A percentile compares a stretch with the other conserved stretches of the same genome.
These are phyloP conservation scores for Chenopodium berlandieri DNA, from an alignment of 148 eudicot genomes.

Conservation along the genomic window DNA sequence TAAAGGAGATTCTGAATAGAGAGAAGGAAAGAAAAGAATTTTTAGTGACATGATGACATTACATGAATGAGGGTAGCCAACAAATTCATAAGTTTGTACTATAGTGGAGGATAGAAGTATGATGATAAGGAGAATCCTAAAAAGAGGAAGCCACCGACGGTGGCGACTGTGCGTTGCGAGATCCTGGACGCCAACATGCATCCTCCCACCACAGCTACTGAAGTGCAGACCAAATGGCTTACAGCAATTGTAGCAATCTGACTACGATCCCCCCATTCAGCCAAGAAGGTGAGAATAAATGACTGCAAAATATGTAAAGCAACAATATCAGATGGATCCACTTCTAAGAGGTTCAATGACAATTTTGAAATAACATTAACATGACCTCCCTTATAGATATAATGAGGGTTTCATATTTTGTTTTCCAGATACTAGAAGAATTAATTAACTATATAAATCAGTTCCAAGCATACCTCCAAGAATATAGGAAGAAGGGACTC, in stretches of 20 bases:
- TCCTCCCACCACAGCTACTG: conserved; percentile 92
- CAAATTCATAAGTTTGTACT: background rate
- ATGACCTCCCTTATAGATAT: background rate
- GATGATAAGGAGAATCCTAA: conserved; percentile 88
- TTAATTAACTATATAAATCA: background rate
- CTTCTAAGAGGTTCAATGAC: background rate
- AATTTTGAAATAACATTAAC: background rate
- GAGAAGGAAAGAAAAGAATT: background rate
- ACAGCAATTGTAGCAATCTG: conserved; percentile 99
- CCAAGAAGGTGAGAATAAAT: conserved; percentile 89
- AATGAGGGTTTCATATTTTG: background rate
- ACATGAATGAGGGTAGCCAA: conserved; percentile 15
- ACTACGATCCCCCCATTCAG: conserved; percentile 99
- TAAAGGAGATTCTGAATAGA: background rate
- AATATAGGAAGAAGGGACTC: conserved; percentile 47
- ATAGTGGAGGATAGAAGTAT: conserved; percentile 87
- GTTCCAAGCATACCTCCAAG: conserved; percentile 63
- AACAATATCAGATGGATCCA: background rate
- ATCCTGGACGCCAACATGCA: conserved; percentile 92
- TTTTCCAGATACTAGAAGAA: conserved; percentile 5
- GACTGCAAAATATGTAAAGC: conserved; percentile 57
- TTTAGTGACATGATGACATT: background rate
- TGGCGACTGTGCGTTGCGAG: conserved; percentile 87
- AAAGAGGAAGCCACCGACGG: conserved; percentile 86
- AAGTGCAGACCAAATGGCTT: conserved; percentile 88